These are phyloP conservation scores for Ottelia alismoides DNA, from an alignment of 106 monocot species.

Conservation along the genomic window DNA sequence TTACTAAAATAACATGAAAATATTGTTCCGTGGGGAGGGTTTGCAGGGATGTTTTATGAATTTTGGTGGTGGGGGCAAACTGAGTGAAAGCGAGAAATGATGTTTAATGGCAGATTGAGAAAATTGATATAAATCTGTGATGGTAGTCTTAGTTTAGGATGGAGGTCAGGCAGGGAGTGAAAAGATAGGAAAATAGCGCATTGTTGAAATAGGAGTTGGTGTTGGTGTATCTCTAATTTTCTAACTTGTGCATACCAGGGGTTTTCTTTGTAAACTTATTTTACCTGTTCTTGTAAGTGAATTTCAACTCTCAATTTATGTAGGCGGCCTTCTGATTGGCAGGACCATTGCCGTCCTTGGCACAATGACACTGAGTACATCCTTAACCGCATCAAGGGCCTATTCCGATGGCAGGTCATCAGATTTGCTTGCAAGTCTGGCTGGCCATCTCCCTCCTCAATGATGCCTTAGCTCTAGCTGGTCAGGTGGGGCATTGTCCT, in stretches of 20 bases:
- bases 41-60: too few species aligned
- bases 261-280: not conserved
- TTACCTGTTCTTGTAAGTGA: not conserved
- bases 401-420: conserved; percentile 82
- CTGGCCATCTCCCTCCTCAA: conserved; percentile 84
- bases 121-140: too few species aligned
- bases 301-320: conserved; percentile 7
- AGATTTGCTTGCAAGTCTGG: conserved; percentile 95
- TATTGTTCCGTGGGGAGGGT: too few species aligned
- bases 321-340: conserved; percentile 77
- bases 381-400: conserved; percentile 76
- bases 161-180: too few species aligned
- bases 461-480: conserved; percentile 94
- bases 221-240: too few species aligned
- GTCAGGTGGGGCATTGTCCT: conserved; percentile 54
- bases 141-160: too few species aligned
- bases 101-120: too few species aligned
- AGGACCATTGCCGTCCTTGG: conserved; percentile 70
- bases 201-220: too few species aligned
- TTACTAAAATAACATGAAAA: too few species aligned
- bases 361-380: conserved; percentile 78
- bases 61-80: too few species aligned
- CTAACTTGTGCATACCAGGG: not conserved
- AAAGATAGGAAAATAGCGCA: too few species aligned
- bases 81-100: too few species aligned